Evolutionary conservation across 2,329 filamentous ascomycete genomes (phyloP).

Genomic region (Fusarium concolor): DNA sequence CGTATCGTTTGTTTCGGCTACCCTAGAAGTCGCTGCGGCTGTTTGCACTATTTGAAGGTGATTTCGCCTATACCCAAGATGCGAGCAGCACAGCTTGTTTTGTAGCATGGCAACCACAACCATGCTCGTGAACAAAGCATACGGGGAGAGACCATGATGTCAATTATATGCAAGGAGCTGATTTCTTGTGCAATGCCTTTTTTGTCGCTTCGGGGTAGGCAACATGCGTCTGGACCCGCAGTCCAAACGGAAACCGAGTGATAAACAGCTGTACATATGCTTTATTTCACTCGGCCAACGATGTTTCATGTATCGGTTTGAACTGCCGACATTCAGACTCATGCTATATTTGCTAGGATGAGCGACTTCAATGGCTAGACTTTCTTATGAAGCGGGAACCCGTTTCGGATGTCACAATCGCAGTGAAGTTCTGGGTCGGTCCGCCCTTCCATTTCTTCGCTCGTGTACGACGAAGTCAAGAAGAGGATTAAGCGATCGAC

Average conservation of each 20-base stretch:
- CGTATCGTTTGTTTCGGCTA: background rate
- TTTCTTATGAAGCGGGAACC: slow-evolving; percentile 11
- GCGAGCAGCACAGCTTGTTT: background rate
- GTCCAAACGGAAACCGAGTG: background rate
- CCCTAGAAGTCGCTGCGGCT: background rate
- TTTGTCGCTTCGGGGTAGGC: background rate
- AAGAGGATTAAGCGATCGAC: slow-evolving; percentile 48
- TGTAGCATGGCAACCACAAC: background rate
- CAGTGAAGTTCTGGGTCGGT: background rate
- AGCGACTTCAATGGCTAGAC: background rate
- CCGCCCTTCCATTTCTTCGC: background rate
- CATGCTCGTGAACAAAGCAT: background rate
- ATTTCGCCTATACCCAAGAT: slow-evolving; percentile 6
- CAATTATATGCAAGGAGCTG: background rate
- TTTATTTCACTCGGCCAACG: background rate
- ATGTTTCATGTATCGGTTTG: background rate
- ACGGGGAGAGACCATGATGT: background rate
- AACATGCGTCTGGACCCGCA: background rate
- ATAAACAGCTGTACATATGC: background rate
- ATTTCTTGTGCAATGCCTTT: background rate
- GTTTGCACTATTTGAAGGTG: background rate
- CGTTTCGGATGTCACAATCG: slow-evolving; percentile 21
- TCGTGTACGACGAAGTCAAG: background rate
- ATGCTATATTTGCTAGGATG: background rate
- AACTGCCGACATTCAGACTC: background rate